These are phyloP conservation scores for Penicillium sp. DNA, from an alignment of 2,329 filamentous ascomycete genomes.

Conservation along the genomic window DNA sequence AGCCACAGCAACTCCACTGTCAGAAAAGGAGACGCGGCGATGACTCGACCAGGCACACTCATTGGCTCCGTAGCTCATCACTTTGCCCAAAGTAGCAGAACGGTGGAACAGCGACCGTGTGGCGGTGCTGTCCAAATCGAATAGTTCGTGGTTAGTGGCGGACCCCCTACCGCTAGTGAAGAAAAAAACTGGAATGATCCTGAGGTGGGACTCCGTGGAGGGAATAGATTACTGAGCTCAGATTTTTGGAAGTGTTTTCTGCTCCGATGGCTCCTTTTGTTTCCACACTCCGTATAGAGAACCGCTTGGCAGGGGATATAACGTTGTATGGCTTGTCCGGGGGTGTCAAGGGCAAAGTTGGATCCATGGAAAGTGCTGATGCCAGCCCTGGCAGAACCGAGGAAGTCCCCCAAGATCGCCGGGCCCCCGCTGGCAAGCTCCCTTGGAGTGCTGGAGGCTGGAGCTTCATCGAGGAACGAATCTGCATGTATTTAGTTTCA, in stretches of 20 bases:
- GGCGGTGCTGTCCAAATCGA: slow-evolving; percentile 5
- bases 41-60: background rate
- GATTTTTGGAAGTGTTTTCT: background rate
- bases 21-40: background rate
- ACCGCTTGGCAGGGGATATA: too few species aligned
- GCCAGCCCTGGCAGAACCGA: too few species aligned
- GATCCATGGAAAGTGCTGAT: too few species aligned
- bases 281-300: too few species aligned
- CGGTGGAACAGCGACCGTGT: background rate
- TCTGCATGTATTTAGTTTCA: too few species aligned
- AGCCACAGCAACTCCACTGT: slow-evolving; percentile 14
- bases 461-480: too few species aligned
- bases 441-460: too few species aligned
- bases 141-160: slow-evolving; percentile 13
- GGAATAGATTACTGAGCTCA: slow-evolving; percentile 9
- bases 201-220: background rate
- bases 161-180: background rate
- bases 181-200: background rate
- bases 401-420: too few species aligned
- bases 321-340: too few species aligned
- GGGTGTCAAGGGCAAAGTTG: too few species aligned
- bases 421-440: too few species aligned
- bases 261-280: too few species aligned
- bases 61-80: background rate
- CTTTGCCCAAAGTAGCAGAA: background rate